A percentile compares a stretch with the other conserved stretches of the same genome.
These are phyloP conservation scores for Sporothrix inflata DNA, from an alignment of 2,329 filamentous ascomycete species.

Conservation along the genomic window DNA sequence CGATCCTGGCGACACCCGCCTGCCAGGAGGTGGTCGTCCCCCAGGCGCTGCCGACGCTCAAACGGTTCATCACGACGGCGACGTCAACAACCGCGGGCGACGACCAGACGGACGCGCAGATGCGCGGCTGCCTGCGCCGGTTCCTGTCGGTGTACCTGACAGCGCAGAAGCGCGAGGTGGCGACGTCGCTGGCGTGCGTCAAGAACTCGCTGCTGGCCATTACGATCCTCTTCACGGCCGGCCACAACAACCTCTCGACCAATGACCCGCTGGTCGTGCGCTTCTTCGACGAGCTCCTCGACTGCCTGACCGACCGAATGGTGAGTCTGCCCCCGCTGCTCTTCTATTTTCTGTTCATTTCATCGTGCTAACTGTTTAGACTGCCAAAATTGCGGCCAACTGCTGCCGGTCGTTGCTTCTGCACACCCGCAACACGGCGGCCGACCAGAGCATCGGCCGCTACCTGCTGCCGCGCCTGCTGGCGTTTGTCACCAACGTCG, in stretches of 20 bases:
- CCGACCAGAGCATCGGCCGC: constrained; percentile 74
- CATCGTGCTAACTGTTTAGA: constrained; percentile 49
- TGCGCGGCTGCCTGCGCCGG: constrained; percentile 79
- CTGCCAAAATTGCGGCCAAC: constrained; percentile 85
- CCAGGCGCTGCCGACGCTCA: constrained; percentile 86
- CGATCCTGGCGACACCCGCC: constrained; percentile 81
- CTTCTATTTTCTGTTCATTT: background rate
- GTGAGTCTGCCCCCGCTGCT: constrained; percentile 44
- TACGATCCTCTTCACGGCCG: constrained; percentile 85
- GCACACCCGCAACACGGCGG: constrained; percentile 61
- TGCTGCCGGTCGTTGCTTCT: constrained; percentile 86
- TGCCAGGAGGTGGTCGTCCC: constrained; percentile 91
- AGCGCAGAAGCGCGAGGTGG: constrained; percentile 72
- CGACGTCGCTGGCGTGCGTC: constrained; percentile 81
- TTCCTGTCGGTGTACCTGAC: constrained; percentile 80
- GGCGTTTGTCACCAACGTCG: constrained; percentile 70
- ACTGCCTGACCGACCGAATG: constrained; percentile 80
- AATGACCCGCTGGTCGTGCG: constrained; percentile 74
- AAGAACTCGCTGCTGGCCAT: constrained; percentile 89
- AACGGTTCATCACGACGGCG: constrained; percentile 83
- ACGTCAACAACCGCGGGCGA: constrained; percentile 51
- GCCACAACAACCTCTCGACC: constrained; percentile 72
- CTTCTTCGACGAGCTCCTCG: constrained; percentile 79
- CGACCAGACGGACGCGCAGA: constrained; percentile 65
- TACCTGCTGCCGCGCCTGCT: constrained; percentile 76